phyloP scores from a whole-genome alignment of 331 rosid genomes.

The Phaseolus coccineus region DNA sequence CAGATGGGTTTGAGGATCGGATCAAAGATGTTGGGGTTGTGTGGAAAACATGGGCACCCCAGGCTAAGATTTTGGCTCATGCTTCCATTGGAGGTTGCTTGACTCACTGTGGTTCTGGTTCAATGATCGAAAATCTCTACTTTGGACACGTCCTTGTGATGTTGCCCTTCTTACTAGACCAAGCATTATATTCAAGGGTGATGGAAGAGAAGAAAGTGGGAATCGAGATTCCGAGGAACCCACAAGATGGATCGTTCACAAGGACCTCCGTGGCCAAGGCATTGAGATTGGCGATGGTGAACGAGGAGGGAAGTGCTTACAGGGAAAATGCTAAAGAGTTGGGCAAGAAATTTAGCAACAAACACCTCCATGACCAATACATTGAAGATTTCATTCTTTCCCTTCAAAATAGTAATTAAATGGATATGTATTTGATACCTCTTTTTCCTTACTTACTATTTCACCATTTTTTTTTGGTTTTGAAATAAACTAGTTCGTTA shows the following conservation, averaged over 20 bases:
- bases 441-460: no score
- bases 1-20: constrained; percentile 46
- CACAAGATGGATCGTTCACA: constrained; percentile 45
- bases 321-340: constrained; percentile 52
- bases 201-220: constrained; percentile 55
- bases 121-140: constrained; percentile 50
- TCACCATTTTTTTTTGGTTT: no score
- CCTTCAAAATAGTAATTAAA: constrained; percentile 37
- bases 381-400: constrained; percentile 45
- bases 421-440: neutral
- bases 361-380: constrained; percentile 43
- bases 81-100: constrained; percentile 51
- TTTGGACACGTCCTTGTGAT: constrained; percentile 56
- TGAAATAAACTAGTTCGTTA: no score
- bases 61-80: constrained; percentile 49
- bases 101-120: constrained; percentile 59
- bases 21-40: constrained; percentile 41
- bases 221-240: constrained; percentile 49
- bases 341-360: constrained; percentile 47
- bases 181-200: constrained; percentile 52
- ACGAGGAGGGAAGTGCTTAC: constrained; percentile 44
- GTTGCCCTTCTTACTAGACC: constrained; percentile 50
- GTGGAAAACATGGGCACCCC: constrained; percentile 54
- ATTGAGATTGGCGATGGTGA: constrained; percentile 51
- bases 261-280: constrained; percentile 45